These are phyloP conservation scores for Ricinus communis DNA, from an alignment of 345 rosid species.

Conservation along the genomic window DNA sequence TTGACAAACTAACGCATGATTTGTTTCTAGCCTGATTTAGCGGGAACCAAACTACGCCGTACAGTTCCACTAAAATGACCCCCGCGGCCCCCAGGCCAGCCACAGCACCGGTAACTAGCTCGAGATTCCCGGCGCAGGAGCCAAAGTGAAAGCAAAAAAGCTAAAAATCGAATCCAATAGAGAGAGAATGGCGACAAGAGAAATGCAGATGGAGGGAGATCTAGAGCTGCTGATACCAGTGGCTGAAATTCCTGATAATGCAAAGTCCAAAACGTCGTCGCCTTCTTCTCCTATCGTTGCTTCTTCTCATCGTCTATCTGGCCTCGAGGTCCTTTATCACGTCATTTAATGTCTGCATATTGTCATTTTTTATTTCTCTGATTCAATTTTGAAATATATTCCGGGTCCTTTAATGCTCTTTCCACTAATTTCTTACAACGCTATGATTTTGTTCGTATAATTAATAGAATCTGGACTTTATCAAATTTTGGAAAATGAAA, in stretches of 20 bases:
- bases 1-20: too few species aligned
- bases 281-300: conserved; percentile 19
- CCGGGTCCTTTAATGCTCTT: too few species aligned
- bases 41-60: background rate
- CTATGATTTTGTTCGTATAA: too few species aligned
- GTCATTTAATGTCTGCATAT: background rate
- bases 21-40: too few species aligned
- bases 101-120: background rate
- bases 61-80: background rate
- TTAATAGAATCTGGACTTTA: too few species aligned
- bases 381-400: too few species aligned
- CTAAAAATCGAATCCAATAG: background rate
- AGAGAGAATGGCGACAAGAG: conserved; percentile 31
- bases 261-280: conserved; percentile 24
- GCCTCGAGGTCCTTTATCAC: conserved; percentile 26
- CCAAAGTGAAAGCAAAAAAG: background rate
- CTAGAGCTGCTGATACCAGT: conserved; percentile 37
- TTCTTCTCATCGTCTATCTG: conserved; percentile 25
- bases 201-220: conserved; percentile 31
- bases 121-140: background rate
- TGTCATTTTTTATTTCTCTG: too few species aligned
- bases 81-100: background rate
- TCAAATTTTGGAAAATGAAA: too few species aligned
- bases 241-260: conserved; percentile 22
- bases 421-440: too few species aligned